These are phyloP conservation scores for Trichoderma sp. DNA, from an alignment of 2,329 filamentous ascomycete genomes.

Conservation along the genomic window DNA sequence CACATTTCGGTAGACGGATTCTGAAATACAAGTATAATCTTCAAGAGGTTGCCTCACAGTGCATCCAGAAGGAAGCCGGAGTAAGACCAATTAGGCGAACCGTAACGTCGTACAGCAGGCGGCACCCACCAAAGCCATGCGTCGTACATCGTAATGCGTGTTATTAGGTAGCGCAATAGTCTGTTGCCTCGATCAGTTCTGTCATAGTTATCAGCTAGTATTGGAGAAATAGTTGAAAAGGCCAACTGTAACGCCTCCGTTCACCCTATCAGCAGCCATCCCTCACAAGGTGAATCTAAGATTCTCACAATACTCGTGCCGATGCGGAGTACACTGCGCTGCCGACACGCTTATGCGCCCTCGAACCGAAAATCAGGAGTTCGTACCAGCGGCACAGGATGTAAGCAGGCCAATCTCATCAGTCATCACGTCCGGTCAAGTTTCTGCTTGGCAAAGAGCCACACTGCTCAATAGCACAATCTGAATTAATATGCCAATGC, in stretches of 20 bases:
- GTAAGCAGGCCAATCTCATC: background rate
- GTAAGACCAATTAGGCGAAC: constrained; percentile 10
- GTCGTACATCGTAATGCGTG: background rate
- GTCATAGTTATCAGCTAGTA: background rate
- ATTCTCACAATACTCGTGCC: background rate
- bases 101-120: background rate
- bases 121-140: background rate
- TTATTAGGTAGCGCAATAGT: background rate
- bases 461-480: background rate
- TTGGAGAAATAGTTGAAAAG: background rate
- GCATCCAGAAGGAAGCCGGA: background rate
- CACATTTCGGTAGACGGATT: background rate
- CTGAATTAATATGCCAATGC: background rate
- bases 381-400: background rate
- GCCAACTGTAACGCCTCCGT: background rate
- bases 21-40: background rate
- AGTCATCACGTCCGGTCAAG: background rate
- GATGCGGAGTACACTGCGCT: background rate
- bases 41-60: background rate
- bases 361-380: background rate
- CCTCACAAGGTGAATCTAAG: background rate
- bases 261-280: background rate
- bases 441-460: background rate
- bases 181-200: background rate
- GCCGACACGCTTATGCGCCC: background rate